phyloP scores from a whole-genome alignment of 225 moss, liverwort and hornwort genomes.

The Physcomitrium patens region DNA sequence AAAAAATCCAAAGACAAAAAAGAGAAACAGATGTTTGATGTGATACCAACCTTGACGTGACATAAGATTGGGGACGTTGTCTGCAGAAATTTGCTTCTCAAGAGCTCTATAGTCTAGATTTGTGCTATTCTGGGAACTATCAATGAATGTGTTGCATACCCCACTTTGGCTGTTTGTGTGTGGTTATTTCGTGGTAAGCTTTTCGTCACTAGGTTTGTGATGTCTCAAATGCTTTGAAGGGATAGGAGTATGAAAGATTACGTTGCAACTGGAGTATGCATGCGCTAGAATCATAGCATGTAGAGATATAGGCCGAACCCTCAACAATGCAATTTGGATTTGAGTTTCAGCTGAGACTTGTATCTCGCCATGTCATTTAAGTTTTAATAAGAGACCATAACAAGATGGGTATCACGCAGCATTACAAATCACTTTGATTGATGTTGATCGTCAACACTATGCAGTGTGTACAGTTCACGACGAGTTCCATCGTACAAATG shows the following conservation, averaged over 20 bases:
- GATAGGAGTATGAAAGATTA: conserved; percentile 19
- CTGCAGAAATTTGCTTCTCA: no score
- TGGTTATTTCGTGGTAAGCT: neutral
- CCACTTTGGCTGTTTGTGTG: no score
- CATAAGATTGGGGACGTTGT: no score
- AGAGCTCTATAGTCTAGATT: no score
- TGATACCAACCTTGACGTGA: no score
- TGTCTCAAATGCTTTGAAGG: conserved; percentile 6
- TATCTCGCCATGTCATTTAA: neutral
- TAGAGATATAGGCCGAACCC: conserved; percentile 7
- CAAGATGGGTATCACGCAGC: neutral
- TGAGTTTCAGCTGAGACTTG: neutral
- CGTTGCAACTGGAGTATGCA: neutral
- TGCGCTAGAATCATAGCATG: conserved; percentile 24
- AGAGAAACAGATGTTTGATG: no score
- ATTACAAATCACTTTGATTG: neutral
- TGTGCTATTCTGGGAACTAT: no score
- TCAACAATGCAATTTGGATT: conserved; percentile 23
- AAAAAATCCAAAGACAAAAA: no score
- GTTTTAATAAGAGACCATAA: neutral
- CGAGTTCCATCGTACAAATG: neutral
- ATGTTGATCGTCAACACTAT: neutral
- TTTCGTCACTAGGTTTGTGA: neutral
- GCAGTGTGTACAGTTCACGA: neutral
- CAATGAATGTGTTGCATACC: no score